Conservation (phyloP, 345 rosid species). For the Melaleuca quinquenervia region DNA sequence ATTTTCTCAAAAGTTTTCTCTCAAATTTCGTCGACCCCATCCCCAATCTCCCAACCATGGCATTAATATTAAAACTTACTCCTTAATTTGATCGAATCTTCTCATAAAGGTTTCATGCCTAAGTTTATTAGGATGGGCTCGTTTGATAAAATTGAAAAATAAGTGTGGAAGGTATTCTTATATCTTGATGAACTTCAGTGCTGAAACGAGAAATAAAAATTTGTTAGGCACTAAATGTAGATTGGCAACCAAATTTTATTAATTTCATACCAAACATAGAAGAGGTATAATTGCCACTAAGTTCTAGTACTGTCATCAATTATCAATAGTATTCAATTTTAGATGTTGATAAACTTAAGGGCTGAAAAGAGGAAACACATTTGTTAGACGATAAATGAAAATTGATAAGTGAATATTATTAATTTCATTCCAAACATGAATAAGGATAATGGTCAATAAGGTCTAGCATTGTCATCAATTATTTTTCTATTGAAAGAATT, state of each 20-base stretch:
- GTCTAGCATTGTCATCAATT: not conserved
- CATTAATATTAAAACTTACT: not conserved
- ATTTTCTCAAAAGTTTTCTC: not conserved
- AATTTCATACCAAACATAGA: not conserved
- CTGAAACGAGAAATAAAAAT: not conserved
- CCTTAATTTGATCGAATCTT: not conserved
- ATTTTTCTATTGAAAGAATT: not conserved
- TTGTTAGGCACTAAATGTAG: not conserved
- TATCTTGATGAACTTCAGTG: not conserved
- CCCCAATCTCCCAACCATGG: not conserved
- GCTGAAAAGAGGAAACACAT: not conserved
- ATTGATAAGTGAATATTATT: not conserved
- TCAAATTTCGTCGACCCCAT: not conserved
- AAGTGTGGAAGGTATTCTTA: not conserved
- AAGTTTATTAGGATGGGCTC: not conserved
- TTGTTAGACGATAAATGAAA: not conserved
- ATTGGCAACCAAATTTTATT: not conserved
- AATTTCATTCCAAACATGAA: not conserved
- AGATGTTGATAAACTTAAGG: not conserved
- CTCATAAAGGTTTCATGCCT: not conserved
- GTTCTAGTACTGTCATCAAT: not conserved
- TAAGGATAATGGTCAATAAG: not conserved
- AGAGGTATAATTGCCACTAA: not conserved
- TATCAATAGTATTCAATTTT: not conserved
- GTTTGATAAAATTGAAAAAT: not conserved